A percentile compares a stretch with the other conserved stretches of the same genome.
Conservation (phyloP, 1,284 basidiomycete species). For the Papiliotrema nemorosa region DNA sequence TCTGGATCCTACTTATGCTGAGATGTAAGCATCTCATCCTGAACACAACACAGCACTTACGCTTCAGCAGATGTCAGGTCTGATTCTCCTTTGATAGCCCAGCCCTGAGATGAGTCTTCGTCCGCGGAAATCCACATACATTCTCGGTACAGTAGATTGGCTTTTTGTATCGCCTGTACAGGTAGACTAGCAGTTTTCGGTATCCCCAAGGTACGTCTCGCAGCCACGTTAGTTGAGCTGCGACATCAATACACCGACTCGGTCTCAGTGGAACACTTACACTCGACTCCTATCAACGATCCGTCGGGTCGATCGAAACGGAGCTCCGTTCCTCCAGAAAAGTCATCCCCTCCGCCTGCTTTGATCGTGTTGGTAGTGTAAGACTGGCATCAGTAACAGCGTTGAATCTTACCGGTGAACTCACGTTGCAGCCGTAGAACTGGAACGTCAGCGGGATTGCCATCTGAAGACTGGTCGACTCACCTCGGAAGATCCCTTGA, state of each 20-base stretch:
- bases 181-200: conserved; percentile 61
- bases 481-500: conserved; percentile 67
- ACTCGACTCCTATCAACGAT: conserved; percentile 64
- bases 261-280: too few relatives aligned
- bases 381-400: conserved; percentile 49
- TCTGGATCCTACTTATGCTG: neutral
- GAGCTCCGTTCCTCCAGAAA: conserved; percentile 58
- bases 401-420: neutral
- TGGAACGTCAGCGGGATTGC: conserved; percentile 1
- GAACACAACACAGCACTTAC: conserved; percentile 25
- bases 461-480: conserved; percentile 1
- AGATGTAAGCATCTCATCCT: neutral
- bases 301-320: conserved; percentile 52
- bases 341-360: conserved; percentile 51
- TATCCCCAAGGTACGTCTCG: conserved; percentile 43
- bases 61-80: conserved; percentile 57
- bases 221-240: conserved; percentile 30
- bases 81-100: conserved; percentile 66
- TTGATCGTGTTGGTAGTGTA: conserved; percentile 69
- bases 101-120: conserved; percentile 50
- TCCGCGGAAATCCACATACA: conserved; percentile 8
- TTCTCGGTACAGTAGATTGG: conserved; percentile 57
- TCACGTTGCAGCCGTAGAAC: conserved; percentile 33
- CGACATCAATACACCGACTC: neutral
- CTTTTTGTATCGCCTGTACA: conserved; percentile 62